These are phyloP conservation scores for Cercospora janseana DNA, from an alignment of 2,329 filamentous ascomycete genomes.

Conservation along the genomic window DNA sequence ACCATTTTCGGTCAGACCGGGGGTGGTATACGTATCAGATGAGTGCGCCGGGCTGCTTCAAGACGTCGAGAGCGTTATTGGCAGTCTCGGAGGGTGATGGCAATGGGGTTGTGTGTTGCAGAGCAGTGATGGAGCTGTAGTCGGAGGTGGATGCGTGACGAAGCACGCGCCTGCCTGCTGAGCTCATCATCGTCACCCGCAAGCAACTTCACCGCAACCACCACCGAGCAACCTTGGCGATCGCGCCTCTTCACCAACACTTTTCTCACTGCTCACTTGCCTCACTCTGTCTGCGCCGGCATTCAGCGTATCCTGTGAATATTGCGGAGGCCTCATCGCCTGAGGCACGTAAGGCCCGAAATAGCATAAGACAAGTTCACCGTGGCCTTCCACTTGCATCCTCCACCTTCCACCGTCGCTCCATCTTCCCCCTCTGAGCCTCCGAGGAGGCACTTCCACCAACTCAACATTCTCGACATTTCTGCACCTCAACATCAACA, in stretches of 20 bases:
- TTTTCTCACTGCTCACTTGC: too few relatives aligned
- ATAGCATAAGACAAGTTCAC: too few relatives aligned
- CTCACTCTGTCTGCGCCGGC: too few relatives aligned
- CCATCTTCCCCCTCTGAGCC: constrained; percentile 1
- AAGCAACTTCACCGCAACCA: not conserved
- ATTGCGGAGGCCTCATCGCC: not conserved
- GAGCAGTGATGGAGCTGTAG: constrained; percentile 5
- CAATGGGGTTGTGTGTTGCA: constrained; percentile 12
- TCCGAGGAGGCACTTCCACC: not conserved
- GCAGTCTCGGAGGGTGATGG: constrained; percentile 9
- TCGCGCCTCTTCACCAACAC: too few relatives aligned
- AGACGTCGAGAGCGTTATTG: not conserved
- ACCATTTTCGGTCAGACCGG: constrained; percentile 19
- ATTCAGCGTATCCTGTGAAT: not conserved
- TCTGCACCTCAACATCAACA: not conserved
- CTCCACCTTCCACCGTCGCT: constrained; percentile 3
- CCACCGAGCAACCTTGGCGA: too few relatives aligned
- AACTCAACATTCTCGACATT: not conserved
- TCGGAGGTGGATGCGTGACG: constrained; percentile 10
- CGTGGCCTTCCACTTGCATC: too few relatives aligned
- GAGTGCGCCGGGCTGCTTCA: not conserved
- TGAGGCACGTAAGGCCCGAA: too few relatives aligned
- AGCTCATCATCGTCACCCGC: not conserved
- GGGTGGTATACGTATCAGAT: not conserved
- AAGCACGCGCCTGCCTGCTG: constrained; percentile 20